Base-by-base conservation (phyloP, 2,329 filamentous ascomycete genomes). In the Ophiostoma angusticollis region DNA sequence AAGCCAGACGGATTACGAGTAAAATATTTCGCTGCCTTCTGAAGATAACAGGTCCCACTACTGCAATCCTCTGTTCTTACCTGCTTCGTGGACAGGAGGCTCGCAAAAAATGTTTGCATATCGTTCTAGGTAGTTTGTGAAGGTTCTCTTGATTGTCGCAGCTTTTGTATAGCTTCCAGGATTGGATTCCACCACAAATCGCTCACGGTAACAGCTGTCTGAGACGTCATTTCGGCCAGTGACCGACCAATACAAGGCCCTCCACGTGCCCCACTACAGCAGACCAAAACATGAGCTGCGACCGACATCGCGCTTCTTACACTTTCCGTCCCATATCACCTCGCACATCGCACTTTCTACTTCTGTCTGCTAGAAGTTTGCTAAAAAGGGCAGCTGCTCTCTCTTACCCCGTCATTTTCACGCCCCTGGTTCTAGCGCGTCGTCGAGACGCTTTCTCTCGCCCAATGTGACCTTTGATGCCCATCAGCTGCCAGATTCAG, bases 21-120 rank as follows among this genome's bases (percentile, higher is more conserved):
- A 24, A 44, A 44, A 31, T 35, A 44, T 44, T 44, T 41, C 32
- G 42, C 41, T n/a, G n/a, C n/a, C n/a, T n/a, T n/a, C n/a, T n/a
- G n/a, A n/a, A n/a, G n/a, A n/a, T n/a, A n/a, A n/a, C n/a, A n/a
- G n/a, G n/a, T n/a, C n/a, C n/a, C n/a, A n/a, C n/a, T n/a, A n/a
- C n/a, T n/a, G n/a, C n/a, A n/a, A n/a, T n/a, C n/a, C n/a, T n/a
- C n/a, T n/a, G n/a, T n/a, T n/a, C n/a, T n/a, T n/a, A n/a, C n/a
- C n/a, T n/a, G n/a, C n/a, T n/a, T n/a, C n/a, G n/a, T n/a, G n/a
- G n/a, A n/a, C n/a, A n/a, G n/a, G n/a, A n/a, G n/a, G n/a, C n/a
- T n/a, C n/a, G n/a, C n/a, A n/a, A n/a, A n/a, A n/a, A n/a, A n/a
- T n/a, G n/a, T n/a, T n/a, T n/a, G n/a, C n/a, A n/a, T n/a, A n/a